These are phyloP conservation scores for Tulasnella sp. DNA, from an alignment of 768 basidiomycete genomes.

Conservation along the genomic window DNA sequence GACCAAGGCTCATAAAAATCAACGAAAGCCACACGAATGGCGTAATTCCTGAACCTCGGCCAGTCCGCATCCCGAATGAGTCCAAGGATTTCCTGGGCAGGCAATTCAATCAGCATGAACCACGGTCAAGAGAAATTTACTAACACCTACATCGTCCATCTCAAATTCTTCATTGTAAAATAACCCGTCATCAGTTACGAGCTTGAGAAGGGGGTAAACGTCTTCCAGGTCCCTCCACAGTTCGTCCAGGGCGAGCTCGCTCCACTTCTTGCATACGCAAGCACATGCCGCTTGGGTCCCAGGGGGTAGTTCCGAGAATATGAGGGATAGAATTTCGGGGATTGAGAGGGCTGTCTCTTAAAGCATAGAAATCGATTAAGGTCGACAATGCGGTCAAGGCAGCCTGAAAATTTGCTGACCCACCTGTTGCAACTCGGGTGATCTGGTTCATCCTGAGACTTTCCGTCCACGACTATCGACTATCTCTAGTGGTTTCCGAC, in stretches of 20 bases:
- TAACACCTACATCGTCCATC: background rate
- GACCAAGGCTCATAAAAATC: background rate
- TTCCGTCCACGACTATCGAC: no score
- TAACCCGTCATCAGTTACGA: background rate
- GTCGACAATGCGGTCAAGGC: no score
- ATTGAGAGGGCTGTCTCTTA: background rate
- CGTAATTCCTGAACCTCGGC: background rate
- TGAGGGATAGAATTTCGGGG: background rate
- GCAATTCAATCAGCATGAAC: background rate
- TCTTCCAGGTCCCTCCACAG: background rate
- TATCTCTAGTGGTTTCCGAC: no score
- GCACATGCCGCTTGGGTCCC: background rate
- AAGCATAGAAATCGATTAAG: background rate
- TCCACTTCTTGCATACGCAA: background rate
- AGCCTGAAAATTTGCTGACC: no score
- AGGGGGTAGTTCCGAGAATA: background rate
- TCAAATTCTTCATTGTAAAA: background rate
- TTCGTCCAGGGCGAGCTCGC: background rate
- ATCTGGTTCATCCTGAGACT: no score
- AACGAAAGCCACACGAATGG: background rate
- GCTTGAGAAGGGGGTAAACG: background rate
- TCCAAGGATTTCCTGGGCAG: background rate
- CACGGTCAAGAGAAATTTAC: background rate
- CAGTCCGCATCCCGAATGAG: background rate
- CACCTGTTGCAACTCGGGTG: no score